These are phyloP conservation scores for Ampelomyces quisqualis DNA, from an alignment of 2,329 filamentous ascomycete species.

Conservation along the genomic window DNA sequence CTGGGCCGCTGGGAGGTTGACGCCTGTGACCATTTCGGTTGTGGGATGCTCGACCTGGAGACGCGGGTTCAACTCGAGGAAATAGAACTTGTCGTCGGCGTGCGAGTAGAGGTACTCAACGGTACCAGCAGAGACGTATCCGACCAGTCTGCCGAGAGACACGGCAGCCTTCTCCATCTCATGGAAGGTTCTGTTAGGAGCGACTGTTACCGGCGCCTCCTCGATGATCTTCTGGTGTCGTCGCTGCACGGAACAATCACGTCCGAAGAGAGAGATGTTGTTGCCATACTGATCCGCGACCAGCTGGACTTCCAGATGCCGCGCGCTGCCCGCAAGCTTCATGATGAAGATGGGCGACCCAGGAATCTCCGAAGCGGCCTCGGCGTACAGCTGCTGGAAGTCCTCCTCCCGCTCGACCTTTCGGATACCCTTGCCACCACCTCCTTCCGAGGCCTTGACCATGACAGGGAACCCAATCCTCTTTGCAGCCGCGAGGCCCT, in stretches of 20 bases:
- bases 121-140: constrained; percentile 97
- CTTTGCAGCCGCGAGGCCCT: constrained; percentile 82
- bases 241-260: constrained; percentile 98
- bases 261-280: constrained; percentile 97
- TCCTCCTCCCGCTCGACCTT: constrained; percentile 84
- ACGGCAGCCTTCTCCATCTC: constrained; percentile 97
- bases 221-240: constrained; percentile 99
- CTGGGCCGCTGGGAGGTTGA: constrained; percentile 95
- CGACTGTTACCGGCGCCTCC: constrained; percentile 96
- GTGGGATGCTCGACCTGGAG: constrained; percentile 99
- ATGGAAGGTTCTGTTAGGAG: constrained; percentile 83
- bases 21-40: constrained; percentile 98
- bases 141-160: constrained; percentile 87
- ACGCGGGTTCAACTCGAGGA: constrained; percentile 97
- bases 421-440: constrained; percentile 98
- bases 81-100: constrained; percentile 98
- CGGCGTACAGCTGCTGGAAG: constrained; percentile 87
- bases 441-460: constrained; percentile 99
- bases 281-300: constrained; percentile 99
- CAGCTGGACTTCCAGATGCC: constrained; percentile 96
- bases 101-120: constrained; percentile 99
- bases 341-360: constrained; percentile 99
- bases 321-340: constrained; percentile 95
- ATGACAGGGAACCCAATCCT: constrained; percentile 98
- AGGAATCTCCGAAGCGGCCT: constrained; percentile 93